Conservation (phyloP, 2,329 filamentous ascomycete species). For the Cladophialophora carrionii region DNA sequence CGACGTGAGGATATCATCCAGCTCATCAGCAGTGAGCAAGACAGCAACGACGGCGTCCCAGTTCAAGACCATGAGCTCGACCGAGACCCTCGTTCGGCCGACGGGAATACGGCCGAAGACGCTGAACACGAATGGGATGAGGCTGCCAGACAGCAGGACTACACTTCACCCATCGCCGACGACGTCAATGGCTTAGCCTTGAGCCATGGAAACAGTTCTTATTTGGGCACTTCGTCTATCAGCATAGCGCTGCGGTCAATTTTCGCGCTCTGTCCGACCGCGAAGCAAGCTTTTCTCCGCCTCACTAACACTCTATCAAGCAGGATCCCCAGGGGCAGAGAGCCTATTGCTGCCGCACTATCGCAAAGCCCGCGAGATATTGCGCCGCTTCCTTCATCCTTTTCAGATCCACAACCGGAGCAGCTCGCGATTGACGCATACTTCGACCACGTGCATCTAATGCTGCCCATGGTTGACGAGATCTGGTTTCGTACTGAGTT, state of each 20-base stretch:
- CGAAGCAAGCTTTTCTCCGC: constrained; percentile 12
- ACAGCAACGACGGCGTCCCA: background rate
- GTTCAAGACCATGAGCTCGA: background rate
- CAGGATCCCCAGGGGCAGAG: background rate
- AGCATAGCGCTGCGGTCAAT: constrained; percentile 4
- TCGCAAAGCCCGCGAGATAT: background rate
- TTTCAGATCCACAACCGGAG: constrained; percentile 2
- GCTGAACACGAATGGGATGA: constrained; percentile 18
- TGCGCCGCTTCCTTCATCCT: background rate
- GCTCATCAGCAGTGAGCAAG: constrained; percentile 13
- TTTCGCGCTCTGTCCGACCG: constrained; percentile 10
- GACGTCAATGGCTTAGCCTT: constrained; percentile 15
- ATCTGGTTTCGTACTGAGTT: constrained; percentile 68
- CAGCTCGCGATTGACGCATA: constrained; percentile 62
- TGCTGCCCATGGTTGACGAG: constrained; percentile 74
- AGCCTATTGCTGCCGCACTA: background rate
- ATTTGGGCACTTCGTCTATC: constrained; percentile 9
- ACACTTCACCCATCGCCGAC: constrained; percentile 11
- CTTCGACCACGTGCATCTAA: constrained; percentile 71
- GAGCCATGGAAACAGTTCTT: constrained; percentile 5
- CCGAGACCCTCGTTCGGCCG: background rate
- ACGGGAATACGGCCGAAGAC: background rate
- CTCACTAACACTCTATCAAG: constrained; percentile 7
- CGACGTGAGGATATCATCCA: constrained; percentile 1
- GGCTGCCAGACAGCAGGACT: constrained; percentile 8